phyloP scores from a whole-genome alignment of 345 rosid genomes.

The Pugionium cornutum region DNA sequence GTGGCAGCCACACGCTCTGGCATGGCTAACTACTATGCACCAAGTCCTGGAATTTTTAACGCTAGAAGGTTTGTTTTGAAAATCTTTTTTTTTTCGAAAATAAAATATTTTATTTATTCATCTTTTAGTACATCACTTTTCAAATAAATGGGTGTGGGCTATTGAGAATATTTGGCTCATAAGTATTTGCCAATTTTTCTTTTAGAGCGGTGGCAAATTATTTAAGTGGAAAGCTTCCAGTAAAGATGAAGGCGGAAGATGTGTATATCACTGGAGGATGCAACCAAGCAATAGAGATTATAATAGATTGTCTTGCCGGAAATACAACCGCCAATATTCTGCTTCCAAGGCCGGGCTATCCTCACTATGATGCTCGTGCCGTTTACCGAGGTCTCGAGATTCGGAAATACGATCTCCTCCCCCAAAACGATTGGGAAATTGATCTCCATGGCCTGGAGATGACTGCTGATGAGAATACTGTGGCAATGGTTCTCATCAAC shows the following conservation, averaged over 20 bases:
- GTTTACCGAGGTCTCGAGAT: conserved; percentile 35
- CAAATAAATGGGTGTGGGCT: too few relatives aligned
- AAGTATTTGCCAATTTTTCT: neutral
- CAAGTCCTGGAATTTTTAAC: conserved; percentile 46
- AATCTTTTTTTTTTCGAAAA: too few relatives aligned
- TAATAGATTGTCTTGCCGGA: conserved; percentile 42
- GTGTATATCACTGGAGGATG: conserved; percentile 55
- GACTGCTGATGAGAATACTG: conserved; percentile 55
- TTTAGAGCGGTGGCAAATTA: conserved; percentile 52
- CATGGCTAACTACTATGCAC: conserved; percentile 50
- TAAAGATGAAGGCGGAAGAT: conserved; percentile 48
- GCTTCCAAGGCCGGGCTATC: conserved; percentile 38
- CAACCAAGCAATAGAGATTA: conserved; percentile 51
- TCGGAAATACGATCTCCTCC: conserved; percentile 54
- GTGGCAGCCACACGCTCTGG: conserved; percentile 48
- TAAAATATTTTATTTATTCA: neutral
- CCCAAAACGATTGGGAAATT: conserved; percentile 54
- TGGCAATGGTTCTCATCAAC: conserved; percentile 56
- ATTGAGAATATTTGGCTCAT: too few relatives aligned
- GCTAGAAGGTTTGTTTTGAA: conserved; percentile 51
- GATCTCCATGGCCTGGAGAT: conserved; percentile 49
- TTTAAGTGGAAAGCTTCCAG: conserved; percentile 45
- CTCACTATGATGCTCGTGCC: conserved; percentile 46
- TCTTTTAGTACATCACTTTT: too few relatives aligned
- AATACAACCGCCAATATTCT: conserved; percentile 50